phyloP scores from a whole-genome alignment of 306 rosid genomes.

The Elaeagnus macrophylla region DNA sequence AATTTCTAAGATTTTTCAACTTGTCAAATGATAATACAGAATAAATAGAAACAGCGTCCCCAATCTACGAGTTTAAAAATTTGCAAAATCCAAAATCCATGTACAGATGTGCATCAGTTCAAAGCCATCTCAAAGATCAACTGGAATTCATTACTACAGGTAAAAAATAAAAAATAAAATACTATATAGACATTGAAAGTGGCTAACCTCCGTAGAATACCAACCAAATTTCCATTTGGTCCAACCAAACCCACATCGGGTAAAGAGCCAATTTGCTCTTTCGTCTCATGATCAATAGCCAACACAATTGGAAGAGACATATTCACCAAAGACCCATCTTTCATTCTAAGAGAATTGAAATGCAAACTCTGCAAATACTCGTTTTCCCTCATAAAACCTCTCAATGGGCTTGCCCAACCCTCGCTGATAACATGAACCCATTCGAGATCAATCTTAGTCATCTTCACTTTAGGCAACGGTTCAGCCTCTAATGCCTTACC shows the following conservation, averaged over 20 bases:
- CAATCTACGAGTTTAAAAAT: too few relatives aligned
- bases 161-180: background rate
- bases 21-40: too few relatives aligned
- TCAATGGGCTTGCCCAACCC: conserved; percentile 93
- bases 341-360: conserved; percentile 58
- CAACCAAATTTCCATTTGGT: conserved; percentile 62
- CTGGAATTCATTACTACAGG: background rate
- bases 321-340: conserved; percentile 65
- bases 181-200: background rate
- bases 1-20: too few relatives aligned
- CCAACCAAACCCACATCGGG: conserved; percentile 55
- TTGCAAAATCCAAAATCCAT: background rate
- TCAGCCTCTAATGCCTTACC: conserved; percentile 40
- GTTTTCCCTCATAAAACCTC: conserved; percentile 89
- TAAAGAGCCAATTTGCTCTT: conserved; percentile 46
- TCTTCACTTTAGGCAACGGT: conserved; percentile 46
- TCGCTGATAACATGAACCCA: conserved; percentile 91
- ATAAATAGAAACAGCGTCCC: too few relatives aligned
- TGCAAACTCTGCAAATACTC: conserved; percentile 90
- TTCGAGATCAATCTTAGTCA: conserved; percentile 70
- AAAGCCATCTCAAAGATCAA: background rate
- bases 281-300: conserved; percentile 70
- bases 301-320: conserved; percentile 95
- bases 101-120: conserved; percentile 1
- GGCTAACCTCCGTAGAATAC: conserved; percentile 66